These are phyloP conservation scores for Paspalum vaginatum DNA, from an alignment of 176 grass and related monocot genomes.

Conservation along the genomic window DNA sequence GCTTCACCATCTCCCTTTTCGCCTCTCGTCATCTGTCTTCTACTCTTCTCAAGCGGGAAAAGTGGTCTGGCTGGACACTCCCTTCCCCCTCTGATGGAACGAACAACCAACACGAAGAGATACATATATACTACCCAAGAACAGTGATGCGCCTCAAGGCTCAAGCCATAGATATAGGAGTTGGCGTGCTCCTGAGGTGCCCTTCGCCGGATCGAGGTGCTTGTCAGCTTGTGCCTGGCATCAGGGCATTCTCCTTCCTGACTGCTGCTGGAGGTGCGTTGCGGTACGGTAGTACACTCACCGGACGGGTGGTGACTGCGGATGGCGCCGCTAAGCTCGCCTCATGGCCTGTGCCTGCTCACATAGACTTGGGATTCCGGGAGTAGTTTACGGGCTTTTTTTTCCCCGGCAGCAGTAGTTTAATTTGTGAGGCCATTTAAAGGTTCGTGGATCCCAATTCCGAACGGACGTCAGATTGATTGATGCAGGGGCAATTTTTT, in stretches of 20 bases:
- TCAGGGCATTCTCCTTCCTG: background rate
- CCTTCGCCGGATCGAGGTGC: background rate
- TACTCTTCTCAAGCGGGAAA: background rate
- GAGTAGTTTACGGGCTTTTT: too few relatives aligned
- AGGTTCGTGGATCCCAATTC: background rate
- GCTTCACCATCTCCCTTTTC: constrained; percentile 6
- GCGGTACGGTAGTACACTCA: background rate
- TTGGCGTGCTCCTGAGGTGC: background rate
- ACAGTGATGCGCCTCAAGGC: background rate
- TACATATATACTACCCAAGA: background rate
- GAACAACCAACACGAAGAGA: background rate
- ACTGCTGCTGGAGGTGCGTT: background rate
- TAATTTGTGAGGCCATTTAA: background rate
- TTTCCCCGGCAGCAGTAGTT: background rate
- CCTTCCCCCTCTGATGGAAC: background rate
- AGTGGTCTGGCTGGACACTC: background rate
- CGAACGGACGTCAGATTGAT: background rate
- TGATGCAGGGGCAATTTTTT: background rate
- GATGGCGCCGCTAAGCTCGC: background rate
- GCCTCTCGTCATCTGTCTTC: background rate
- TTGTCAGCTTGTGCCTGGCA: background rate
- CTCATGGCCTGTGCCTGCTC: background rate
- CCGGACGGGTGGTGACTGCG: constrained; percentile 11
- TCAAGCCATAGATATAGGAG: background rate
- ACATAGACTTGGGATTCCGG: background rate